These are phyloP conservation scores for Carnegiea gigantea DNA, from an alignment of 179 eudicot species.

Conservation along the genomic window DNA sequence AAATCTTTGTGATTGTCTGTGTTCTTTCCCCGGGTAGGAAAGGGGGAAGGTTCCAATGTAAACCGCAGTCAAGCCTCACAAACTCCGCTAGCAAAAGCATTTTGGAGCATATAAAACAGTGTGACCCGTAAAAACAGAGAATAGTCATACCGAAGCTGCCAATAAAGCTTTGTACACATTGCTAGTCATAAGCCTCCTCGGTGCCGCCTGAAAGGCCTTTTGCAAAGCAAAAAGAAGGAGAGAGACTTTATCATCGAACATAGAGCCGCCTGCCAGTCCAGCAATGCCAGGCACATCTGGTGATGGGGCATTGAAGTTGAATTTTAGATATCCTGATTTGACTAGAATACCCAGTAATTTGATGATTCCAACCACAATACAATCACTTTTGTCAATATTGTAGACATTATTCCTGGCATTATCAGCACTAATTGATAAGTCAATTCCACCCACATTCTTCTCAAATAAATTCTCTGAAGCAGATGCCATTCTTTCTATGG, in stretches of 20 bases:
- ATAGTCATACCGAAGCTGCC: conserved; percentile 83
- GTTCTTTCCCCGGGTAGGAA: not conserved
- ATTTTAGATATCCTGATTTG: conserved; percentile 68
- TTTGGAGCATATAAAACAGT: not conserved
- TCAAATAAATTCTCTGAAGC: conserved; percentile 55
- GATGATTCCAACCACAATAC: conserved; percentile 78
- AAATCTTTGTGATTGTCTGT: not conserved
- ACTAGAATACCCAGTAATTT: conserved; percentile 80
- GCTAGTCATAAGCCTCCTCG: conserved; percentile 90
- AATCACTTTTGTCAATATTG: conserved; percentile 84
- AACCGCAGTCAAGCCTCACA: not conserved
- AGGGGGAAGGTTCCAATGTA: not conserved
- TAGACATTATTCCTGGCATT: conserved; percentile 95
- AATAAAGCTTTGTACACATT: conserved; percentile 75
- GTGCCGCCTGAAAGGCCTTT: conserved; percentile 97
- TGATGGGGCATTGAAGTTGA: conserved; percentile 54
- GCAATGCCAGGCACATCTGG: conserved; percentile 51
- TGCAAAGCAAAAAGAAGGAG: conserved; percentile 89
- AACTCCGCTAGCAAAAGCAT: not conserved
- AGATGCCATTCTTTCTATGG: conserved; percentile 59
- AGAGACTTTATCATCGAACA: conserved; percentile 96
- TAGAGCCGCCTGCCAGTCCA: conserved; percentile 78
- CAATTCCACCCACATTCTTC: conserved; percentile 88
- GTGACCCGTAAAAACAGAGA: conserved; percentile 4
- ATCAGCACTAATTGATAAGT: conserved; percentile 86